A percentile compares a stretch with the other conserved stretches of the same genome.
These are phyloP conservation scores for Aspergillus sclerotiicarbonarius DNA, from an alignment of 495 filamentous ascomycete species.

Conservation along the genomic window DNA sequence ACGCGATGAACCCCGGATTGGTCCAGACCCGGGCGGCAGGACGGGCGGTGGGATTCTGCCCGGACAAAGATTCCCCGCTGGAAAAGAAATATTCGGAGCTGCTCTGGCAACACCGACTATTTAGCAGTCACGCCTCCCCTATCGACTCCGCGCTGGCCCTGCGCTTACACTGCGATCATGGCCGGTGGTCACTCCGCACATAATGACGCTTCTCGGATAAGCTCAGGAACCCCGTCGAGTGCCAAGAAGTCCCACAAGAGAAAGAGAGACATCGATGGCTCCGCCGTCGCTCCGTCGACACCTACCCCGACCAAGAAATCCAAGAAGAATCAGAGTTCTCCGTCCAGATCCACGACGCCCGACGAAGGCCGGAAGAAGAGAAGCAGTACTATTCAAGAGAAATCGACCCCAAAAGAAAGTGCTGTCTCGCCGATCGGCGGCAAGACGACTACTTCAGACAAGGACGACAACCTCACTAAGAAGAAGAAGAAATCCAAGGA, in stretches of 20 bases:
- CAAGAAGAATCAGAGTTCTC: slow-evolving; percentile 32
- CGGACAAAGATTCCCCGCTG: slow-evolving; percentile 15
- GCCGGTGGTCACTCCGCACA: slow-evolving; percentile 20
- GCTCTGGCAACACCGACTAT: slow-evolving; percentile 7
- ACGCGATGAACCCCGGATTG: slow-evolving; percentile 7
- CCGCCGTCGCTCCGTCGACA: slow-evolving; percentile 25
- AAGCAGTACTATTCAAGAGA: slow-evolving; percentile 23
- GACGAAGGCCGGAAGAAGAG: slow-evolving; percentile 27
- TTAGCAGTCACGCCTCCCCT: slow-evolving; percentile 1
- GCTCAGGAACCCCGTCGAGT: slow-evolving; percentile 19
- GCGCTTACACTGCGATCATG: slow-evolving; percentile 25
- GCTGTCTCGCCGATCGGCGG: slow-evolving; percentile 26
- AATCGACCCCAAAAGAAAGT: slow-evolving; percentile 28
- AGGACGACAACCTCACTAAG: slow-evolving; percentile 17
- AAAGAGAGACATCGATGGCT: slow-evolving; percentile 37
- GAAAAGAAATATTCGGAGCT: slow-evolving; percentile 24
- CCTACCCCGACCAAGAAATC: slow-evolving; percentile 39
- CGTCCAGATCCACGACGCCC: slow-evolving; percentile 11
- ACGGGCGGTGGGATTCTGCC: slow-evolving; percentile 26
- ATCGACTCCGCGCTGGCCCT: slow-evolving; percentile 6
- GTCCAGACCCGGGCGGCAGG: slow-evolving; percentile 23
- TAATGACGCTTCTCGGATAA: slow-evolving; percentile 20
- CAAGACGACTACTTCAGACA: slow-evolving; percentile 24
- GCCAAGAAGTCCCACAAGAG: slow-evolving; percentile 35
- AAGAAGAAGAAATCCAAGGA: slow-evolving; percentile 31